These are phyloP conservation scores for Cyberlindnera xishuangbannaensis DNA, from an alignment of 805 yeast genomes.

Conservation along the genomic window DNA sequence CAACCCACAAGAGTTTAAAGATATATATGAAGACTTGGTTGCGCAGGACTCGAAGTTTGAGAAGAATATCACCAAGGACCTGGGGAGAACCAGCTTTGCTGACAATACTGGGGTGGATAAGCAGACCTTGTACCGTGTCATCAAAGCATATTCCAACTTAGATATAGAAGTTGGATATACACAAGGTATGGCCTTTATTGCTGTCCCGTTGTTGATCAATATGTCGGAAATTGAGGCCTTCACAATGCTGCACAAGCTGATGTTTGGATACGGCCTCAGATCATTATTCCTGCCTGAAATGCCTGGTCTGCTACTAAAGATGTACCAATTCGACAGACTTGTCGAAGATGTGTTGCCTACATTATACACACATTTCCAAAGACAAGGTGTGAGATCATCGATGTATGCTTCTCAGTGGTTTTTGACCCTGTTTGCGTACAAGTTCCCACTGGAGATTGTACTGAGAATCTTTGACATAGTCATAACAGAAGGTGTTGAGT, in stretches of 20 bases:
- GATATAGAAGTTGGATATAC: slow-evolving; percentile 96
- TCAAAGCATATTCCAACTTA: slow-evolving; percentile 77
- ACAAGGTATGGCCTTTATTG: slow-evolving; percentile 95
- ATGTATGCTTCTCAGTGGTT: slow-evolving; percentile 99
- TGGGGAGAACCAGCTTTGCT: slow-evolving; percentile 80
- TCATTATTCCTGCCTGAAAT: slow-evolving; percentile 78
- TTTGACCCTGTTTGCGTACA: slow-evolving; percentile 88
- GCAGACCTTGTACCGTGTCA: slow-evolving; percentile 63
- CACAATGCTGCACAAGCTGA: slow-evolving; percentile 69
- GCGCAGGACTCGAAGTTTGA: slow-evolving; percentile 62
- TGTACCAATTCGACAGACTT: slow-evolving; percentile 87
- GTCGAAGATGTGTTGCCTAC: slow-evolving; percentile 72
- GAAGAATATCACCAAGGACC: slow-evolving; percentile 72
- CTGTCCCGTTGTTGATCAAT: slow-evolving; percentile 78
- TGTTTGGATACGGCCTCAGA: slow-evolving; percentile 81
- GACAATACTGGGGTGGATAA: slow-evolving; percentile 46
- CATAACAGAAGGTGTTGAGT: slow-evolving; percentile 86
- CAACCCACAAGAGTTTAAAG: slow-evolving; percentile 44
- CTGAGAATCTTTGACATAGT: slow-evolving; percentile 82
- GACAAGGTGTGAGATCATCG: slow-evolving; percentile 85
- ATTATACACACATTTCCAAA: slow-evolving; percentile 65
- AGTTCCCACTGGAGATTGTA: slow-evolving; percentile 86
- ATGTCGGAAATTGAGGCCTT: slow-evolving; percentile 83
- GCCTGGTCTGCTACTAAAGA: slow-evolving; percentile 83
- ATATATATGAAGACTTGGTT: slow-evolving; percentile 31